A percentile compares a stretch with the other conserved stretches of the same genome.
Conservation (phyloP, 1,284 basidiomycete species). For the Amylostereum chailletii region DNA sequence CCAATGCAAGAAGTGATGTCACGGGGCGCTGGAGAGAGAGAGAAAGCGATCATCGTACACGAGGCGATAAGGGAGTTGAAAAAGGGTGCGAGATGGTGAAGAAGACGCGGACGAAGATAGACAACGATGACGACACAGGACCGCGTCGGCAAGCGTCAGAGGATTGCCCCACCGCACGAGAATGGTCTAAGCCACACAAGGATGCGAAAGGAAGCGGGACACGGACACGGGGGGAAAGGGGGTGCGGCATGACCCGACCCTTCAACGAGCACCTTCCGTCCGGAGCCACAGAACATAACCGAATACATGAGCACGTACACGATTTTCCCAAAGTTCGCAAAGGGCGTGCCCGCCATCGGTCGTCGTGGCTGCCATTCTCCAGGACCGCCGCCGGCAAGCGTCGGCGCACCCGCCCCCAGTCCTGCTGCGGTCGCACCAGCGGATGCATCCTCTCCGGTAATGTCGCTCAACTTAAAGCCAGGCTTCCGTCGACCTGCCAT, state of each 20-base stretch:
- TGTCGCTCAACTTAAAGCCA: constrained; percentile 55
- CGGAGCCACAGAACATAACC: background rate
- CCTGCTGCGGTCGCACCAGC: constrained; percentile 57
- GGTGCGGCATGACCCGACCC: background rate
- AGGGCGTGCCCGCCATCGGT: constrained; percentile 60
- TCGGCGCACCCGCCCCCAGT: constrained; percentile 57
- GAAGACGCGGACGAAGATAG: too few relatives aligned
- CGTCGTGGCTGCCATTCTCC: constrained; percentile 32
- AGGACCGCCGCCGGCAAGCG: constrained; percentile 29
- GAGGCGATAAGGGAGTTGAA: too few relatives aligned
- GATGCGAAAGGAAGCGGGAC: too few relatives aligned
- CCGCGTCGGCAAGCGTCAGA: too few relatives aligned
- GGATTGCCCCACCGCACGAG: too few relatives aligned
- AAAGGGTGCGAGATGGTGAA: too few relatives aligned
- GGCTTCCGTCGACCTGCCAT: constrained; percentile 50
- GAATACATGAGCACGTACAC: constrained; percentile 51
- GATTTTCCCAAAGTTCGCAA: constrained; percentile 90
- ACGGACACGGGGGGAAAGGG: constrained; percentile 1
- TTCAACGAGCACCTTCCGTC: background rate
- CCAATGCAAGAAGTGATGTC: too few relatives aligned
- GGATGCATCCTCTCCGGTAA: constrained; percentile 30
- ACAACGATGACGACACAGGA: too few relatives aligned
- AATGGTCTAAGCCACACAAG: too few relatives aligned
- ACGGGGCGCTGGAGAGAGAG: too few relatives aligned
- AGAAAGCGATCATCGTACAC: too few relatives aligned